phyloP scores from a whole-genome alignment of 805 yeast genomes.

The Hanseniaspora guilliermondii region DNA sequence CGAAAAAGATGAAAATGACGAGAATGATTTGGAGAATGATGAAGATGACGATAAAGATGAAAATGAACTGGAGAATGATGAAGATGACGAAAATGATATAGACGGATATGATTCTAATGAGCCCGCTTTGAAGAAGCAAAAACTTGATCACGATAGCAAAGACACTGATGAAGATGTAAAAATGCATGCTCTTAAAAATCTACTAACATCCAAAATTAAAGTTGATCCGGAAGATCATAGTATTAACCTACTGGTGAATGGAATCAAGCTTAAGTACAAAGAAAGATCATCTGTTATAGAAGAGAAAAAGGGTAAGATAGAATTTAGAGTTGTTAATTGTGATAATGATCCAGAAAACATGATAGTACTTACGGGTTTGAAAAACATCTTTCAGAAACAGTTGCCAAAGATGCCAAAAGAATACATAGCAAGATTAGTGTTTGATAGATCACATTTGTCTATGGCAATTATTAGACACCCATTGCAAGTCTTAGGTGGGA shows the following conservation, averaged over 20 bases:
- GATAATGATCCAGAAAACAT: conserved; percentile 77
- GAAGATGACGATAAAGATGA: conserved; percentile 3
- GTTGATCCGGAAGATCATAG: conserved; percentile 29
- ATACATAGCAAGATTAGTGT: conserved; percentile 85
- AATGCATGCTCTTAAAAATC: conserved; percentile 19
- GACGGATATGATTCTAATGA: conserved; percentile 15
- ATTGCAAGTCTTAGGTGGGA: conserved; percentile 92
- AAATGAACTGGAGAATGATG: conserved; percentile 12
- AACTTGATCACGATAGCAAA: not conserved
- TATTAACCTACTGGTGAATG: conserved; percentile 45
- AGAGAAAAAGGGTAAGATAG: conserved; percentile 84
- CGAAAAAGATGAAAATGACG: conserved; percentile 14
- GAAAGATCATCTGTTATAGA: conserved; percentile 91
- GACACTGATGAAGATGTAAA: conserved; percentile 19
- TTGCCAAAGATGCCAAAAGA: conserved; percentile 98
- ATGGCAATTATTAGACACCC: conserved; percentile 94
- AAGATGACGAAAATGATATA: conserved; percentile 17
- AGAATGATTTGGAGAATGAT: conserved; percentile 9
- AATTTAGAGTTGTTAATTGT: conserved; percentile 91
- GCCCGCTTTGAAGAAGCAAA: conserved; percentile 1
- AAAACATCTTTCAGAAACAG: conserved; percentile 93
- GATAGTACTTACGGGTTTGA: conserved; percentile 86
- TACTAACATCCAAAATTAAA: conserved; percentile 19
- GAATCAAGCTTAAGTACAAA: conserved; percentile 65
- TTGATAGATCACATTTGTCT: conserved; percentile 85